Evolutionary conservation across 2,329 filamentous ascomycete genomes (phyloP).

Genomic region (Alternaria ethzedia): DNA sequence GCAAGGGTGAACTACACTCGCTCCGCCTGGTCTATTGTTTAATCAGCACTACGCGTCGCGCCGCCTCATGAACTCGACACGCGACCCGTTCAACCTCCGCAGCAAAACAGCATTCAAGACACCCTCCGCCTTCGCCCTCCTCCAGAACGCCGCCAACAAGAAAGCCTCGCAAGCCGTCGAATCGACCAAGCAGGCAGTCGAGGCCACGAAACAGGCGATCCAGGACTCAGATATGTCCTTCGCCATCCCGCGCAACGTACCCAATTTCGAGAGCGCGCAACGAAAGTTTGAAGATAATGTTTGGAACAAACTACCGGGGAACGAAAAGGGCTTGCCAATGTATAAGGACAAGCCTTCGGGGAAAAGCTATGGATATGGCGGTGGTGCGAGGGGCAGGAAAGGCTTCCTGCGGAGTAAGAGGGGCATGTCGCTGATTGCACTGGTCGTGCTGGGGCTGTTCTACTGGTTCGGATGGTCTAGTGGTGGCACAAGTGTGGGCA

Average conservation of each 20-base stretch:
- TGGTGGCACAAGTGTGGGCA: constrained; percentile 40
- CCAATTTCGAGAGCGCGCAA: constrained; percentile 51
- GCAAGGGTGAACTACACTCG: constrained; percentile 9
- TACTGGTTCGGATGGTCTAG: constrained; percentile 71
- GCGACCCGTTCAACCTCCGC: constrained; percentile 56
- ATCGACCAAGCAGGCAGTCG: constrained; percentile 41
- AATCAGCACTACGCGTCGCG: constrained; percentile 11
- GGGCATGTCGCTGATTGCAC: constrained; percentile 58
- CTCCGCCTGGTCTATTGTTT: not conserved
- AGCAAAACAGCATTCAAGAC: constrained; percentile 36
- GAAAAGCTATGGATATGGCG: constrained; percentile 66
- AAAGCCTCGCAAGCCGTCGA: constrained; percentile 32
- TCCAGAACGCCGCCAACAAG: constrained; percentile 41
- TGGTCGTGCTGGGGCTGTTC: constrained; percentile 65
- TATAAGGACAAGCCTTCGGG: constrained; percentile 93
- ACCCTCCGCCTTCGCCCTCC: constrained; percentile 37
- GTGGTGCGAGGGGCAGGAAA: constrained; percentile 65
- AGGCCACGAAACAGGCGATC: constrained; percentile 39
- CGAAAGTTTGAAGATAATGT: constrained; percentile 51
- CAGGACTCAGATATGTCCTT: constrained; percentile 52
- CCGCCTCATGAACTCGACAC: constrained; percentile 50
- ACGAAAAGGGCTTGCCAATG: constrained; percentile 76
- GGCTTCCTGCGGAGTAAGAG: constrained; percentile 64
- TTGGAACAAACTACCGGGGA: constrained; percentile 63
- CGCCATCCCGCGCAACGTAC: constrained; percentile 51